These are phyloP conservation scores for Earliella scabrosa DNA, from an alignment of 1,284 basidiomycete genomes.

Conservation along the genomic window DNA sequence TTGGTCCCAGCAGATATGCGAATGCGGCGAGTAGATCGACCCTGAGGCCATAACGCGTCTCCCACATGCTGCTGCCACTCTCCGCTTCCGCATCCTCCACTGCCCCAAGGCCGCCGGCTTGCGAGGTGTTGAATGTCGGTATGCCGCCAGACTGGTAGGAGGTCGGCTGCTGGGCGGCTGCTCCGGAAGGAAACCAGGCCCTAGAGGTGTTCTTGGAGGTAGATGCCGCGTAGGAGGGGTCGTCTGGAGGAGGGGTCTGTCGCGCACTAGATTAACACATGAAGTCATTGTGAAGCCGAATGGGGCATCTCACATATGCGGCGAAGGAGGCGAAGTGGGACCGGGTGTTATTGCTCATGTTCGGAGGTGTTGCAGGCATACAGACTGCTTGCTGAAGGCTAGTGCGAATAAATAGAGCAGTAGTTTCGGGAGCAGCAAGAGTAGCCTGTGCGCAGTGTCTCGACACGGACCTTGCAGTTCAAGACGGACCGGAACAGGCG, in stretches of 20 bases:
- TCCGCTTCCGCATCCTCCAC: conserved; percentile 52
- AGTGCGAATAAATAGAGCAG: conserved; percentile 21
- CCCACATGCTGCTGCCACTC: conserved; percentile 65
- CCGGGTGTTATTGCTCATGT: conserved; percentile 31
- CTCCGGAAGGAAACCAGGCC: conserved; percentile 61
- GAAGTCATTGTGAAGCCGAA: neutral
- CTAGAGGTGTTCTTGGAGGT: conserved; percentile 35
- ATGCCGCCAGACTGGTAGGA: conserved; percentile 77
- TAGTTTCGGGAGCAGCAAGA: neutral
- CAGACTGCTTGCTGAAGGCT: no score
- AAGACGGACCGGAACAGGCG: conserved; percentile 18
- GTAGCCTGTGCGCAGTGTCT: neutral
- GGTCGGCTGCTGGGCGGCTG: conserved; percentile 36
- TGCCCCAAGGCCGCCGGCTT: conserved; percentile 42
- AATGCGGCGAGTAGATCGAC: conserved; percentile 73
- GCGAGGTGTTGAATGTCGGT: conserved; percentile 58
- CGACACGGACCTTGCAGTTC: neutral
- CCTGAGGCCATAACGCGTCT: conserved; percentile 71
- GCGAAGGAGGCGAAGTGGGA: conserved; percentile 48
- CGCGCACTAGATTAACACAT: conserved; percentile 2
- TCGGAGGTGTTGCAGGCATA: neutral
- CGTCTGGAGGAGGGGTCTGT: conserved; percentile 66
- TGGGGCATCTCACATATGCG: conserved; percentile 51
- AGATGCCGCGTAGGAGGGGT: conserved; percentile 40
- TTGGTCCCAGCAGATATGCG: conserved; percentile 73